These are phyloP conservation scores for Raphanus raphanistrum DNA, from an alignment of 345 rosid genomes.

Conservation along the genomic window DNA sequence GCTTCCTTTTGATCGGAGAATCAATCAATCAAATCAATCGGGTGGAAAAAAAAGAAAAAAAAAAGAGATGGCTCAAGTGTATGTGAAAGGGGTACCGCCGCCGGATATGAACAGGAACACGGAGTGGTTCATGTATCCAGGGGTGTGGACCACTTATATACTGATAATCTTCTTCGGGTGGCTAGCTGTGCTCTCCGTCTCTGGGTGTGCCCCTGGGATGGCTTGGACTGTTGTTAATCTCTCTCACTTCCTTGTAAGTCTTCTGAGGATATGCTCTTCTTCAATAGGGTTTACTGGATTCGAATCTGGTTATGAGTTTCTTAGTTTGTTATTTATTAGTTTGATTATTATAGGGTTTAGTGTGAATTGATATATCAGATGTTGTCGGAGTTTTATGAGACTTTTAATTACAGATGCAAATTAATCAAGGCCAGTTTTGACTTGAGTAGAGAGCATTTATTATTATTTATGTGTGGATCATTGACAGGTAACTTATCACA, in stretches of 20 bases:
- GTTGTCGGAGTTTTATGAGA: too few relatives aligned
- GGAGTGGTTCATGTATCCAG: conserved; percentile 86
- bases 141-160: conserved; percentile 80
- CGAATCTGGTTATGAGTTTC: too few relatives aligned
- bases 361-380: too few relatives aligned
- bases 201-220: conserved; percentile 73
- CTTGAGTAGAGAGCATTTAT: too few relatives aligned
- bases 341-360: too few relatives aligned
- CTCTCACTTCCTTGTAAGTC: conserved; percentile 57
- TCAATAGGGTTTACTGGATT: background rate
- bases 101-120: conserved; percentile 85
- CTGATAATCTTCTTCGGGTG: conserved; percentile 70
- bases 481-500: conserved; percentile 80
- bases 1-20: too few relatives aligned
- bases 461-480: background rate
- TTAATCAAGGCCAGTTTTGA: too few relatives aligned
- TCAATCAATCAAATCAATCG: too few relatives aligned
- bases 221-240: conserved; percentile 87
- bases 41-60: too few relatives aligned
- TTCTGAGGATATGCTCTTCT: background rate
- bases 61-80: conserved; percentile 45
- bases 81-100: conserved; percentile 66
- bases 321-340: background rate
- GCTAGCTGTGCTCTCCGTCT: conserved; percentile 66
- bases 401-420: too few relatives aligned